Conservation (phyloP, 108 stramenopile species). For the Cafeteria roenbergensis region DNA sequence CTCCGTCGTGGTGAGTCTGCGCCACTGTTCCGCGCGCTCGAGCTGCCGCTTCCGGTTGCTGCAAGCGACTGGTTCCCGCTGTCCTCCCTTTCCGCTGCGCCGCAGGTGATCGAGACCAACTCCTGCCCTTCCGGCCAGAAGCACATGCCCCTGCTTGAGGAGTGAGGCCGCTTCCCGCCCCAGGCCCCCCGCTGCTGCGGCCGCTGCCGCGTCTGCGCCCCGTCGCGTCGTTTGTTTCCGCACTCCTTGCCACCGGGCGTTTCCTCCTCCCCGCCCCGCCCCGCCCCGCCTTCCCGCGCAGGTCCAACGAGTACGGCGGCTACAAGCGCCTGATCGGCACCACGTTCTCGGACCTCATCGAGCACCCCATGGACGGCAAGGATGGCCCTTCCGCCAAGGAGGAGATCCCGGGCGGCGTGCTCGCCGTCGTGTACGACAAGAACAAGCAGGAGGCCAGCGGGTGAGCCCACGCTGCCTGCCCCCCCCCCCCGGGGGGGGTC, state of each 20-base stretch:
- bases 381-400: not conserved
- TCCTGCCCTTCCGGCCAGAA: conserved; percentile 20
- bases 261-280: too few species aligned
- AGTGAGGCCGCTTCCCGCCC: too few species aligned
- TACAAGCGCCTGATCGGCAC: conserved; percentile 14
- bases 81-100: not conserved
- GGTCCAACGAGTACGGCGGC: conserved; percentile 10
- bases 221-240: too few species aligned
- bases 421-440: conserved; percentile 27
- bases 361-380: conserved; percentile 1
- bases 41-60: not conserved
- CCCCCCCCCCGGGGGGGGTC: not conserved
- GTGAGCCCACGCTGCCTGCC: conserved; percentile 9
- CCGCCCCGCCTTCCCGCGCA: too few species aligned
- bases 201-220: too few species aligned
- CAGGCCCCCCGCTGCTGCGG: too few species aligned
- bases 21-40: not conserved
- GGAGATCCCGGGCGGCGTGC: conserved; percentile 12
- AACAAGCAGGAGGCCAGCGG: conserved; percentile 25
- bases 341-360: conserved; percentile 18
- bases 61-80: not conserved
- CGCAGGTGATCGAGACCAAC: conserved; percentile 25
- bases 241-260: too few species aligned
- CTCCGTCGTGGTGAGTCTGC: not conserved
- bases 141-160: conserved; percentile 15